These are phyloP conservation scores for Tarenaya hassleriana DNA, from an alignment of 345 rosid genomes.

Conservation along the genomic window DNA sequence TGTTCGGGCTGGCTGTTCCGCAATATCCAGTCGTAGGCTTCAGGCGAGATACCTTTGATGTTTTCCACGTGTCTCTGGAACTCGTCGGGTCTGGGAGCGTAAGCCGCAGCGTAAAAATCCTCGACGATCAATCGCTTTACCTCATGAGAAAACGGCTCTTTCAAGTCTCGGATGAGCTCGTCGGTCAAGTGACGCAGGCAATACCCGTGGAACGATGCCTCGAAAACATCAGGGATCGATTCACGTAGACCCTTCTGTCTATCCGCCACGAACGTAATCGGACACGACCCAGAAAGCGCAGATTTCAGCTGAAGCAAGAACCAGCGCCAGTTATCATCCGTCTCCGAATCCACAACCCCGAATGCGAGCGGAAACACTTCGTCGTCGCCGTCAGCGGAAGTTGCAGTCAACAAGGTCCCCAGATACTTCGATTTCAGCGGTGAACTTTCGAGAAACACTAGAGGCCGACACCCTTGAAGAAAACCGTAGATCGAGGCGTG, in stretches of 20 bases:
- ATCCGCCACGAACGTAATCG: too few relatives aligned
- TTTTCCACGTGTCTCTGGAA: conserved; percentile 59
- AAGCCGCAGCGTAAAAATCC: conserved; percentile 71
- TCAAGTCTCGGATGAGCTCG: conserved; percentile 70
- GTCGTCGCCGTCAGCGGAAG: conserved; percentile 82
- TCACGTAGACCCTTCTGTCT: conserved; percentile 64
- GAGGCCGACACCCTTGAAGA: conserved; percentile 75
- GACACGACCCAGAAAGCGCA: too few relatives aligned
- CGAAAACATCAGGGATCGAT: conserved; percentile 56
- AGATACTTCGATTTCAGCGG: conserved; percentile 86
- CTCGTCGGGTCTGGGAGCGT: conserved; percentile 49
- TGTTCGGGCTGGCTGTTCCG: conserved; percentile 69
- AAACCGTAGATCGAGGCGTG: conserved; percentile 78
- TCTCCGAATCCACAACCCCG: too few relatives aligned
- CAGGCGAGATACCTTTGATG: conserved; percentile 68
- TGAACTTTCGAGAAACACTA: conserved; percentile 77
- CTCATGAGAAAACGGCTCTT: conserved; percentile 87
- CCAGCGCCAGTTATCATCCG: too few relatives aligned
- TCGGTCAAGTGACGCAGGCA: conserved; percentile 71
- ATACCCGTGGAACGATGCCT: conserved; percentile 57
- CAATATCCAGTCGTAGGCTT: conserved; percentile 78
- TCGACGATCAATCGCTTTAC: conserved; percentile 73
- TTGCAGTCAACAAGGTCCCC: conserved; percentile 76
- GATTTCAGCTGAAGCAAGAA: too few relatives aligned
- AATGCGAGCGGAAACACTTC: conserved; percentile 80